Evolutionary conservation across 352 stramenopile species (phyloP).

Genomic region (Phytopythium mirpurense): DNA sequence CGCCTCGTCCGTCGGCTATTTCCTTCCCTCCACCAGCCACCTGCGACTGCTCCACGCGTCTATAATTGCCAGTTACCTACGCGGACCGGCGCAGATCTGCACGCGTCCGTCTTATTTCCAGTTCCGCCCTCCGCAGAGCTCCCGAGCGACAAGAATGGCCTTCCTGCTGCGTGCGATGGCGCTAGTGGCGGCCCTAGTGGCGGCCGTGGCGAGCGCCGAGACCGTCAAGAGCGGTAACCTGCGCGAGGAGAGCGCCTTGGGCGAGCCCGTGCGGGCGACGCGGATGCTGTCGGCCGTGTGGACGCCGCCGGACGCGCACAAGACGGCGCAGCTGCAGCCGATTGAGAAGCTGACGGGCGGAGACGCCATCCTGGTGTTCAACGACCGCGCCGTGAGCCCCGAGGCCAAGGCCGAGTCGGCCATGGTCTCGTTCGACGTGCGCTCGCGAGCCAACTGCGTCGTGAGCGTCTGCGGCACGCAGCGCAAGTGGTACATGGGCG

Average conservation of each 20-base stretch:
- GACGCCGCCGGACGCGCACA: constrained; percentile 17
- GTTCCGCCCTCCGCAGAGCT: no score
- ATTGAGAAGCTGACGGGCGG: constrained; percentile 56
- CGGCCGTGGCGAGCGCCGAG: constrained; percentile 7
- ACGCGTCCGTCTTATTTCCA: neutral
- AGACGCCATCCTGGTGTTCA: constrained; percentile 68
- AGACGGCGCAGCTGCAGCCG: constrained; percentile 22
- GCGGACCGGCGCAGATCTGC: neutral
- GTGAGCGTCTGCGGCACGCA: constrained; percentile 64
- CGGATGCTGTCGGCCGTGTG: constrained; percentile 34
- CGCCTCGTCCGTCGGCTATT: neutral
- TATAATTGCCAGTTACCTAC: no score
- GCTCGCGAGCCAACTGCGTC: constrained; percentile 62
- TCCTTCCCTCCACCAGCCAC: neutral
- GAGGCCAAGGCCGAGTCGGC: constrained; percentile 44
- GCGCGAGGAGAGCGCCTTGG: constrained; percentile 19
- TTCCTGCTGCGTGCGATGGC: neutral
- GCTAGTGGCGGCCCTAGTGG: constrained; percentile 1
- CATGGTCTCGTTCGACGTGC: constrained; percentile 66
- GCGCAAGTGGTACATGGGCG: constrained; percentile 58
- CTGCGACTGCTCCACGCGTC: no score
- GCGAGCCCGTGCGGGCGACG: constrained; percentile 17
- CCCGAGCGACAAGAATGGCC: neutral
- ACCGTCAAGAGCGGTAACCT: constrained; percentile 23
- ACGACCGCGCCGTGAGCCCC: constrained; percentile 33